phyloP scores from a whole-genome alignment of 108 stramenopile genomes.

The Nannochloropsis oceanica region DNA sequence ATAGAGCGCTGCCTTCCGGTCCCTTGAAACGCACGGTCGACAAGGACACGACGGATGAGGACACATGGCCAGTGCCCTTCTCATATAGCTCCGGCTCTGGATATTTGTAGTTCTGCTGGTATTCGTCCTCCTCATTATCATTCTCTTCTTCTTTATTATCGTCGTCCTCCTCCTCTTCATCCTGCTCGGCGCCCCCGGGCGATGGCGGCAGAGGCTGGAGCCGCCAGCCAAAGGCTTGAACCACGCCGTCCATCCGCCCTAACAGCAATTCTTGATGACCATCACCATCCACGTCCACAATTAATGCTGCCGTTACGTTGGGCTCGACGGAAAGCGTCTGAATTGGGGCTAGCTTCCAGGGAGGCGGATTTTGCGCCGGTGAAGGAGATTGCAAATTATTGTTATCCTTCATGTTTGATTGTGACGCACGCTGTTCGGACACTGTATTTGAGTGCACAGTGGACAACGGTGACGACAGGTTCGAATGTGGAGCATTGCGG shows the following conservation, averaged over 20 bases:
- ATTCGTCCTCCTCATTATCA: too few relatives aligned
- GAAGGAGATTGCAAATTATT: neutral
- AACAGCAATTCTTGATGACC: neutral
- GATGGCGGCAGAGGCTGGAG: neutral
- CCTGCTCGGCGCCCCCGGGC: neutral
- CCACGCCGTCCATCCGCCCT: neutral
- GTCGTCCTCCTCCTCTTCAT: neutral
- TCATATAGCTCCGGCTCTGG: neutral
- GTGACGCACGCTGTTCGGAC: neutral
- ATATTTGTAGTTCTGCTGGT: too few relatives aligned
- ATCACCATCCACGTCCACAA: neutral
- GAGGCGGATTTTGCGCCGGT: neutral
- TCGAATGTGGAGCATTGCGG: neutral
- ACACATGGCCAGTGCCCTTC: neutral
- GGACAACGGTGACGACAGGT: neutral
- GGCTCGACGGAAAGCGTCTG: neutral
- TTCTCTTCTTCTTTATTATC: neutral
- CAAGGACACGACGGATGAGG: neutral
- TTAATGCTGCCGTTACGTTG: neutral
- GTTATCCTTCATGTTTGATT: neutral
- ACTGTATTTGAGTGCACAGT: too few relatives aligned
- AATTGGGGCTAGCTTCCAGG: neutral
- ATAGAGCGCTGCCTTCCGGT: neutral
- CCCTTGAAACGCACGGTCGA: neutral
- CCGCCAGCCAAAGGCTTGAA: neutral